Conservation (phyloP, 805 yeast species). For the Torulaspora indica region DNA sequence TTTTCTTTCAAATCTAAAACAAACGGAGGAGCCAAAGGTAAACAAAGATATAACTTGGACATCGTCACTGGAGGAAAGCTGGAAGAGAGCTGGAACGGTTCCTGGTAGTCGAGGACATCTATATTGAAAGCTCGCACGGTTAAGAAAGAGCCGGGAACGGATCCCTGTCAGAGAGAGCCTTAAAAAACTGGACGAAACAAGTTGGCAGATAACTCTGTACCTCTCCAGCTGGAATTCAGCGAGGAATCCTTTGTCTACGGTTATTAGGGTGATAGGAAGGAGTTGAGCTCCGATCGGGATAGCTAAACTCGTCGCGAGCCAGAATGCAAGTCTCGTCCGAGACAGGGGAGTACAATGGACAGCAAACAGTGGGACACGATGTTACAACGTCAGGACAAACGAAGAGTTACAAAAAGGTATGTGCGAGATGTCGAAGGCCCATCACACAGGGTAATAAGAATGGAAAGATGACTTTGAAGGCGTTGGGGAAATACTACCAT, state of each 20-base stretch:
- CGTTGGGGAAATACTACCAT: slow-evolving; percentile 74
- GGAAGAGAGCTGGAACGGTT: neutral
- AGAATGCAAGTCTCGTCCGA: slow-evolving; percentile 8
- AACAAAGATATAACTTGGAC: slow-evolving; percentile 4
- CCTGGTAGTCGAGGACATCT: neutral
- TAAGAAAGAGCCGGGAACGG: neutral
- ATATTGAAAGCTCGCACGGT: neutral
- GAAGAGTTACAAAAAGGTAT: slow-evolving; percentile 34
- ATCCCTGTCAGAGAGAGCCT: neutral
- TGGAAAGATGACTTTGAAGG: slow-evolving; percentile 58
- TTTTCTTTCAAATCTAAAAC: slow-evolving; percentile 2
- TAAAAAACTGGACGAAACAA: neutral
- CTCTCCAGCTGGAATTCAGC: slow-evolving; percentile 1
- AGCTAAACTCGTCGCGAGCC: neutral
- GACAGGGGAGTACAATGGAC: slow-evolving; percentile 2
- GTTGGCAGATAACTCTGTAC: neutral
- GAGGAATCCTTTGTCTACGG: neutral
- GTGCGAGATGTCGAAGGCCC: slow-evolving; percentile 49
- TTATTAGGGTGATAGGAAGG: neutral
- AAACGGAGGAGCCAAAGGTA: slow-evolving; percentile 4
- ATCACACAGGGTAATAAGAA: slow-evolving; percentile 51
- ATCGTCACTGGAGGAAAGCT: neutral
- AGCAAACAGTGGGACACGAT: slow-evolving; percentile 3
- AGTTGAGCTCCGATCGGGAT: neutral
- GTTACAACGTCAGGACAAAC: slow-evolving; percentile 1